A percentile compares a stretch with the other conserved stretches of the same genome.
These are phyloP conservation scores for Cynanchum wilfordii DNA, from an alignment of 257 asterid genomes.

Conservation along the genomic window DNA sequence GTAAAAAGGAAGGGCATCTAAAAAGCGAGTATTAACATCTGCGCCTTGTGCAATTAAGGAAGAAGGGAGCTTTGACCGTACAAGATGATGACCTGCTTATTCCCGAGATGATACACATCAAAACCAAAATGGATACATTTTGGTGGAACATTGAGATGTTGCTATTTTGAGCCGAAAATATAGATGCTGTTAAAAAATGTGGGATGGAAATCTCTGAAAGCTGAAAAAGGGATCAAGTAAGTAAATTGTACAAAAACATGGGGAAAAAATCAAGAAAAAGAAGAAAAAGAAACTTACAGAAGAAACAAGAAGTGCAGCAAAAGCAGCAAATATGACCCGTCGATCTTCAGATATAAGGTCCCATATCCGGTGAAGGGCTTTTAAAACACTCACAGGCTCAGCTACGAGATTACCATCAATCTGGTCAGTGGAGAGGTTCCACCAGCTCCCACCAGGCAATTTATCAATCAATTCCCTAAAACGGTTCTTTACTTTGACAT, in stretches of 20 bases:
- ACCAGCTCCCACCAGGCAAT: constrained; percentile 90
- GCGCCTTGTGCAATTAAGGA: constrained; percentile 15
- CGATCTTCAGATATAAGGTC: constrained; percentile 75
- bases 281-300: constrained; percentile 53
- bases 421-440: constrained; percentile 63
- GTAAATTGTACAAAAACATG: not conserved
- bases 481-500: constrained; percentile 35
- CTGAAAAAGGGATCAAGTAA: constrained; percentile 40
- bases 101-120: constrained; percentile 66
- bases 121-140: constrained; percentile 61
- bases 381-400: constrained; percentile 78
- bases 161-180: constrained; percentile 86
- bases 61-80: constrained; percentile 58
- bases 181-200: constrained; percentile 78
- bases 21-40: not conserved
- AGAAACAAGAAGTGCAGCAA: constrained; percentile 61
- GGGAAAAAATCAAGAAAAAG: not conserved
- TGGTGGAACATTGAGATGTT: constrained; percentile 54
- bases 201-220: constrained; percentile 87
- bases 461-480: constrained; percentile 48
- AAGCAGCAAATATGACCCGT: constrained; percentile 71
- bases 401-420: constrained; percentile 45
- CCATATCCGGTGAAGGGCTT: constrained; percentile 85
- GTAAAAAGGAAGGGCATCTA: not conserved
- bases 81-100: constrained; percentile 87